Evolutionary conservation across 73 alveolate genomes (phyloP).

Genomic region (Paramecium tetraurelia): DNA sequence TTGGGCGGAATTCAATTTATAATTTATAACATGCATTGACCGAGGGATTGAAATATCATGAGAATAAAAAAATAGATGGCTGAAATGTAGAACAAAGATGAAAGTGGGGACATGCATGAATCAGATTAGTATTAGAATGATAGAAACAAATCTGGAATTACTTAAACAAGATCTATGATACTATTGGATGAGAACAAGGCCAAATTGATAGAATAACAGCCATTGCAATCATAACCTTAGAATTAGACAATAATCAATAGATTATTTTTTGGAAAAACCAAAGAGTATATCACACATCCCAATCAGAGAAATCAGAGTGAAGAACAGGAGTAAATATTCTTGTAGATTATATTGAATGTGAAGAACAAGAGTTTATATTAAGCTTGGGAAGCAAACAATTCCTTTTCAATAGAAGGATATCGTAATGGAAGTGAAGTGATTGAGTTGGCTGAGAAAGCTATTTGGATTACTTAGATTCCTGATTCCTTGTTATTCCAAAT

Average conservation of each 20-base stretch:
- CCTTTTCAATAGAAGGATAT: background rate
- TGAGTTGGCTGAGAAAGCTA: slow-evolving; percentile 13
- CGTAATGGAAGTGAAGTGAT: background rate
- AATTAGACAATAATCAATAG: background rate
- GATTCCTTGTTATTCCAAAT: slow-evolving; percentile 27
- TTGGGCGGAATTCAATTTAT: slow-evolving; percentile 82
- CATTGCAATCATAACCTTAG: background rate
- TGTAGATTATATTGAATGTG: slow-evolving; percentile 22
- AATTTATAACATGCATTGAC: slow-evolving; percentile 74
- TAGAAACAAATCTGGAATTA: background rate
- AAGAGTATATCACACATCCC: background rate
- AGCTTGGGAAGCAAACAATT: slow-evolving; percentile 45
- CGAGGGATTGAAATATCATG: slow-evolving; percentile 71
- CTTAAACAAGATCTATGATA: background rate
- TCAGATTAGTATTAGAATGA: background rate
- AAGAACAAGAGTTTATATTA: background rate
- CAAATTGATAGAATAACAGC: background rate
- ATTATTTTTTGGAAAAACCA: slow-evolving; percentile 6
- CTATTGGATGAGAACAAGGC: background rate
- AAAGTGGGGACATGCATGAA: background rate
- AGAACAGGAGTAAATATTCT: background rate
- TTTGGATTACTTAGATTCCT: slow-evolving; percentile 36
- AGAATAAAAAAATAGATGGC: slow-evolving; percentile 31
- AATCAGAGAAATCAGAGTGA: background rate
- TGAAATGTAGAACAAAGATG: background rate